Evolutionary conservation across 768 basidiomycete species (phyloP), one percentile per base, ranked within the genome.

Genomic region (Boletus rubescentipes): DNA sequence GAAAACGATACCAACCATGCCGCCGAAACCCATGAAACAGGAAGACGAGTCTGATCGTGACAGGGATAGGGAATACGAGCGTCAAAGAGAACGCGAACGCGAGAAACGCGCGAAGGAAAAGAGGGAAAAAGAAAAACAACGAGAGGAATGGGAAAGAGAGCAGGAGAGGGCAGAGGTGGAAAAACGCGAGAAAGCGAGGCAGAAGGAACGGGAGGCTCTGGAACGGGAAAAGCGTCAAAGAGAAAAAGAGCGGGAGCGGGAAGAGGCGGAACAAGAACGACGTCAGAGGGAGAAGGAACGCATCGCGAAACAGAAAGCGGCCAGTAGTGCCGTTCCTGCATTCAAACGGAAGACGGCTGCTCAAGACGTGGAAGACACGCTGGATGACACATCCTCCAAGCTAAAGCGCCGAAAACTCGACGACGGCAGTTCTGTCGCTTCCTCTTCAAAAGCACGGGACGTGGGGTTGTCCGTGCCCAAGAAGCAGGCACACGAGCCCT

Each of bases 381-480:
- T 62, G 5, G 74, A 73, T 35, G 65, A 57, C 29, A 12, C 60
- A 0, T 48, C 59, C 8, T 26, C 48, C 32, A 63, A 57, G 37
- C 42, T 36, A 1, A 83, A 83, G 62, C 74, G 73, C 54, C 75
- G 76, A 43, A 82, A 72, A 64, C 70, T 71, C 23, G 79, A 77
- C 18, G 70, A 71, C 5, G 57, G 66, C n/a, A 46, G 61, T 29
- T 58, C 49, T n/a, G 50, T 46, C n/a, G 51, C 46, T 5, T 44
- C 60, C 9, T 49, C 66, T 36, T 55, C 49, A 15, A 64, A 55
- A 39, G 14, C 30, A 31, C 60, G 64, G 45, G 73, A 73, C 37
- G 44, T 54, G n/a, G 67, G 64, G 6, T 50, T 72, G 2, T 5
- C 38, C 7, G 38, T 12, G 16, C 67, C 69, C 41, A 77, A 73